Conservation (phyloP, 2,329 filamentous ascomycete species). For the Achaetomium macrosporum region DNA sequence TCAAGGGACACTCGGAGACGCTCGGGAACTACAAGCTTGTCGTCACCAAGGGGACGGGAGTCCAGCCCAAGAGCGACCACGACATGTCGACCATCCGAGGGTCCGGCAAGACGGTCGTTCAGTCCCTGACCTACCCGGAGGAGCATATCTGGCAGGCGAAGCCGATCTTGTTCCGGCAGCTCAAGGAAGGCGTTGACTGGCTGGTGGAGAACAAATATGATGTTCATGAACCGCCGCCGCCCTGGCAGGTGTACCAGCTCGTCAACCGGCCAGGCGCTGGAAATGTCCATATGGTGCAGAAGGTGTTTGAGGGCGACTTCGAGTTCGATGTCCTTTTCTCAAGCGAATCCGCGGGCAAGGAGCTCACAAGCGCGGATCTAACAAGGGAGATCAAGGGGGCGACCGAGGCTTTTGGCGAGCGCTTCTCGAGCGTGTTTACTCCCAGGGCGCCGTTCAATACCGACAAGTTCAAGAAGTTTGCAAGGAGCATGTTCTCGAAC, state of each 20-base stretch:
- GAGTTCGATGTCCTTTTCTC: conserved; percentile 92
- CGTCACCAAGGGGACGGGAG: conserved; percentile 63
- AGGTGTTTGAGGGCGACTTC: conserved; percentile 83
- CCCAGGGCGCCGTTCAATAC: conserved; percentile 70
- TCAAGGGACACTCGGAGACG: conserved; percentile 63
- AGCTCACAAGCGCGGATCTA: conserved; percentile 56
- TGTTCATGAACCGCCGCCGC: conserved; percentile 64
- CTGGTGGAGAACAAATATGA: conserved; percentile 43
- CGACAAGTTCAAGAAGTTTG: conserved; percentile 70
- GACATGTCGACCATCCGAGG: conserved; percentile 62
- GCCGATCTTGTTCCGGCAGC: conserved; percentile 45
- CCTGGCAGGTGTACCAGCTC: conserved; percentile 80
- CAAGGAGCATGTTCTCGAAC: conserved; percentile 89
- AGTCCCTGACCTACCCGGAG: conserved; percentile 60
- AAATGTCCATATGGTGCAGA: conserved; percentile 85
- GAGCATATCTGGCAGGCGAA: conserved; percentile 64
- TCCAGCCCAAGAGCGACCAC: conserved; percentile 60
- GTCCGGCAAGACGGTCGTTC: conserved; percentile 68
- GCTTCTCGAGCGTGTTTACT: conserved; percentile 67
- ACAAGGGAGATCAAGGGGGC: conserved; percentile 62
- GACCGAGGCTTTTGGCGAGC: conserved; percentile 63
- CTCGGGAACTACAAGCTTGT: conserved; percentile 77
- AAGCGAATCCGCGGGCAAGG: conserved; percentile 60
- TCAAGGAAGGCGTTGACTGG: conserved; percentile 46
- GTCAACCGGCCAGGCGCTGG: conserved; percentile 61